Base-by-base conservation (phyloP, 129 eudicot genomes). In the Flaveria ramosissima region DNA sequence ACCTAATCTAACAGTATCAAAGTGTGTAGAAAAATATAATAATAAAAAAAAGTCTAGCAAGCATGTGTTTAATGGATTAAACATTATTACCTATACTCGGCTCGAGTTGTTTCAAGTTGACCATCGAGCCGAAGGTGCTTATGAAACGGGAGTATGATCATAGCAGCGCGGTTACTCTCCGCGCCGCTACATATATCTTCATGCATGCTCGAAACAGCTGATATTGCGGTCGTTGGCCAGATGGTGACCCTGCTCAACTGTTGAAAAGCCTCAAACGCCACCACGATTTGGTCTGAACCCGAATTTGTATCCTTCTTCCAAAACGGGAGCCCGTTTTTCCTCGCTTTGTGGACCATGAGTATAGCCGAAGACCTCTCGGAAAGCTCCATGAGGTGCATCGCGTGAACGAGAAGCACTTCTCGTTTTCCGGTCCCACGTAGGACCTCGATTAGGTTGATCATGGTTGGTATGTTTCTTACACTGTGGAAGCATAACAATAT, bases 311-410 rank as follows among this genome's bases (percentile, higher is more conserved):
- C 83, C 70, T 88, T 87, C 57, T 84, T 92, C 97, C 97, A 92
- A 19, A 89, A 92, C 0, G 97, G 96, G 53, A 89, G 66, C 46
- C 97, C 97, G 19, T 89, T 92, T 73, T 43, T 92, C 57, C 92
- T 75, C 0, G 91, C 92, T 84, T 84, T 92, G 79, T 92, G 96
- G 36, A 87, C 96, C 97, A 92, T 89, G 15, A 83, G 84, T 55
- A 92, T 89, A 1, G 97, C 96, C 2, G 97, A 92, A 19, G 97
- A 80, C 83, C 97, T 75, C 66, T 92, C 97, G 3, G 97, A 87
- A 1, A 92, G 91, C 79, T 92, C 96, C 92, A 85, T 89, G 68
- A 89, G 91, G 88, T 92, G 97, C 97, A 92, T 88, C 0, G 92
- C 97, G 3, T 87, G 92, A 55, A 92, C 97, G 16, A 86, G 72